Percentiles rank a stretch among this genome's conserved stretches.
phyloP scores from a whole-genome alignment of 441 rosid species.

The Arabidopsis hybrid region DNA sequence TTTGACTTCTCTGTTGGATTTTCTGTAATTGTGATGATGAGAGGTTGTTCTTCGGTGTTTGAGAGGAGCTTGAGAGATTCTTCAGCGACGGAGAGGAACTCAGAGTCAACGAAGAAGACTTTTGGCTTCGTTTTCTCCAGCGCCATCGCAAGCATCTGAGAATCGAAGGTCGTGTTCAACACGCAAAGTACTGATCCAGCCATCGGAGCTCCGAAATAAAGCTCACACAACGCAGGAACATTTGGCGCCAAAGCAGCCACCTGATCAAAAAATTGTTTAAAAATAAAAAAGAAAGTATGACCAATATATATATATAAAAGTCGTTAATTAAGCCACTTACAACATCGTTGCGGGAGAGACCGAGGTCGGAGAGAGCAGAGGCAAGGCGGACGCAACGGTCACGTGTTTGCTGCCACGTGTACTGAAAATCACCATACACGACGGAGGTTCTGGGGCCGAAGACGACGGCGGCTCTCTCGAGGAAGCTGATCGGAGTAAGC shows the following conservation, averaged over 20 bases:
- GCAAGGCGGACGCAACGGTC: constrained; percentile 73
- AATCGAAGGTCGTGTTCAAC: constrained; percentile 59
- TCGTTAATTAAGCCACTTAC: constrained; percentile 40
- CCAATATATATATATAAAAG: not conserved
- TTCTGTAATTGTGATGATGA: constrained; percentile 51
- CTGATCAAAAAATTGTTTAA: constrained; percentile 39
- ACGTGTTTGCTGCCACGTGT: constrained; percentile 69
- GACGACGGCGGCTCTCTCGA: constrained; percentile 67
- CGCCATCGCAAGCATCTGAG: constrained; percentile 55
- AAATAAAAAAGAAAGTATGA: not conserved
- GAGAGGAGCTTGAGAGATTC: constrained; percentile 50
- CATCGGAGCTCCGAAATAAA: constrained; percentile 85
- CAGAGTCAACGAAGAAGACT: constrained; percentile 62
- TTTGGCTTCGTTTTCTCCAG: constrained; percentile 69
- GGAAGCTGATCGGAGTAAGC: constrained; percentile 72
- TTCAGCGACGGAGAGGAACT: constrained; percentile 52
- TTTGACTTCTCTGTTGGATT: constrained; percentile 7
- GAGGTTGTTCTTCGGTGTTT: constrained; percentile 46
- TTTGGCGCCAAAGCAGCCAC: constrained; percentile 71
- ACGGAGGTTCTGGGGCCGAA: constrained; percentile 56
- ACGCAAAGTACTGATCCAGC: constrained; percentile 71
- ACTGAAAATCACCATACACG: constrained; percentile 58
- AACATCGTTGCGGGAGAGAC: constrained; percentile 64
- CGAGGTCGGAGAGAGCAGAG: constrained; percentile 60
- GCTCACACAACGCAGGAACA: constrained; percentile 72